These are phyloP conservation scores for Fusarium sp. DNA, from an alignment of 2,329 filamentous ascomycete species.

Conservation along the genomic window DNA sequence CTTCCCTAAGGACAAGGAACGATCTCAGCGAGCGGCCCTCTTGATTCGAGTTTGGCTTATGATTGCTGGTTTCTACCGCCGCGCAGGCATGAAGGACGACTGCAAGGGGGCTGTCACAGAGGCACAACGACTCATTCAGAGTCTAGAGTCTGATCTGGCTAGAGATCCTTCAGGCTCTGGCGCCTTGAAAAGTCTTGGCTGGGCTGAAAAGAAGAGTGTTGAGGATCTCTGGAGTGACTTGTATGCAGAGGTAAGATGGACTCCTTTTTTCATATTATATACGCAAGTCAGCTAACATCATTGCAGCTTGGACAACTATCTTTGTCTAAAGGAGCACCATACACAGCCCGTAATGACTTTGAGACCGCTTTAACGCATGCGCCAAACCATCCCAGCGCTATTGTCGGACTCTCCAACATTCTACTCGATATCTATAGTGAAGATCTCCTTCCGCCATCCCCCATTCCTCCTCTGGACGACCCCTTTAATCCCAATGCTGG, in stretches of 20 bases:
- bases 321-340: constrained; percentile 69
- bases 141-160: constrained; percentile 74
- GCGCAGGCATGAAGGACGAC: constrained; percentile 83
- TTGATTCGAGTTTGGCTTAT: constrained; percentile 89
- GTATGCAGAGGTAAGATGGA: constrained; percentile 75
- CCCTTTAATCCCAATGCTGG: constrained; percentile 1
- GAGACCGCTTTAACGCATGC: constrained; percentile 84
- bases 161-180: constrained; percentile 71
- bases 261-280: neutral
- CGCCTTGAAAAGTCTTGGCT: constrained; percentile 72
- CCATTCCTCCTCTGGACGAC: constrained; percentile 59
- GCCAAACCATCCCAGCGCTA: constrained; percentile 82
- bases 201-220: constrained; percentile 83
- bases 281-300: constrained; percentile 39
- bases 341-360: constrained; percentile 79
- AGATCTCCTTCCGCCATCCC: constrained; percentile 68
- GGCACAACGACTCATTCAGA: constrained; percentile 79
- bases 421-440: constrained; percentile 86
- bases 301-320: constrained; percentile 74
- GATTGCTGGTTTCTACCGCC: constrained; percentile 87
- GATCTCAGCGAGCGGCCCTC: constrained; percentile 61
- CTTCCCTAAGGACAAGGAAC: constrained; percentile 65
- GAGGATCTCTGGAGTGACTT: constrained; percentile 89
- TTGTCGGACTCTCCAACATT: constrained; percentile 84
- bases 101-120: constrained; percentile 82